These are phyloP conservation scores for Trametes coccinea DNA, from an alignment of 768 basidiomycete species.

Conservation along the genomic window DNA sequence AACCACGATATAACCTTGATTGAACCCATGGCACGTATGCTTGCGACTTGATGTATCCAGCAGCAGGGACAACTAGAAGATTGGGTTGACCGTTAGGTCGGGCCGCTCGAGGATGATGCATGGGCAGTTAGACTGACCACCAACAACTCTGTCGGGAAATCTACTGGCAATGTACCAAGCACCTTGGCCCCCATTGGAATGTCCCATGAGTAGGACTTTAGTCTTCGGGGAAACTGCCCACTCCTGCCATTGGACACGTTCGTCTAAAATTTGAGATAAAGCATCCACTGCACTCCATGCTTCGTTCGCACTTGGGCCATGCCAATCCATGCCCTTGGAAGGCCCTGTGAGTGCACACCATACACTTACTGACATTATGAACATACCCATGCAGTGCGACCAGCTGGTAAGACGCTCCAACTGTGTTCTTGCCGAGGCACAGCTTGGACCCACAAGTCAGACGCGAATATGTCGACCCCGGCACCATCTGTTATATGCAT, in stretches of 20 bases:
- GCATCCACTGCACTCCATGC: slow-evolving; percentile 65
- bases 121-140: slow-evolving; percentile 40
- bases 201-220: slow-evolving; percentile 72
- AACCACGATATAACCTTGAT: slow-evolving; percentile 48
- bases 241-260: slow-evolving; percentile 38
- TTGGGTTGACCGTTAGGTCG: too few relatives aligned
- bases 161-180: slow-evolving; percentile 77
- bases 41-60: slow-evolving; percentile 86
- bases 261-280: slow-evolving; percentile 47
- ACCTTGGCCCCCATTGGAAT: slow-evolving; percentile 94
- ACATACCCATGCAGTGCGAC: slow-evolving; percentile 78
- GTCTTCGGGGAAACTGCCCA: slow-evolving; percentile 43
- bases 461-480: slow-evolving; percentile 66
- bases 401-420: slow-evolving; percentile 85
- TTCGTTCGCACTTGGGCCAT: slow-evolving; percentile 76
- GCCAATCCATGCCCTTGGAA: slow-evolving; percentile 86
- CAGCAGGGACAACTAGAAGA: slow-evolving; percentile 61
- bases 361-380: not conserved
- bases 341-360: not conserved
- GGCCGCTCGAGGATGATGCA: too few relatives aligned
- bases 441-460: slow-evolving; percentile 62
- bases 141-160: slow-evolving; percentile 74
- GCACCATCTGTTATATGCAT: slow-evolving; percentile 67
- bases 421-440: slow-evolving; percentile 57
- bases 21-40: slow-evolving; percentile 75